Conservation (phyloP, 2,329 filamentous ascomycete species). For the Coniella lustricola region DNA sequence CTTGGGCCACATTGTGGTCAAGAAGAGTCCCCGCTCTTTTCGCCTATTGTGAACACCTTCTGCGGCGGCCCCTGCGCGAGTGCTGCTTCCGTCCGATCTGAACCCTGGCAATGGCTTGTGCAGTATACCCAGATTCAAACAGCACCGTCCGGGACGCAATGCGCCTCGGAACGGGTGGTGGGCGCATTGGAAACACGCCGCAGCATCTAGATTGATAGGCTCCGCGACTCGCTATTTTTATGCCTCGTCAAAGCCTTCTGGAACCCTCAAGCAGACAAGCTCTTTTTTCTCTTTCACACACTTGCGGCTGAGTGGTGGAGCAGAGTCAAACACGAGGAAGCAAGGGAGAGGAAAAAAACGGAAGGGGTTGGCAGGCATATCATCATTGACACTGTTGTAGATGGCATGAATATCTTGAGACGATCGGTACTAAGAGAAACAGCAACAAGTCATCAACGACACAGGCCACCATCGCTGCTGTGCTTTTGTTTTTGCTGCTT, state of each 20-base stretch:
- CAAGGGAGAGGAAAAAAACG: no score
- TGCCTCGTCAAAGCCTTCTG: background rate
- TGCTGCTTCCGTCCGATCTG: background rate
- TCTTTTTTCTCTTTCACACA: no score
- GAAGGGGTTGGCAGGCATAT: no score
- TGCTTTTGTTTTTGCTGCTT: no score
- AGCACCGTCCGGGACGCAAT: background rate
- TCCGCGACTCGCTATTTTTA: background rate
- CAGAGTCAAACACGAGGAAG: no score
- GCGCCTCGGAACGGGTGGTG: slow-evolving; percentile 7
- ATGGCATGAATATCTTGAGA: no score
- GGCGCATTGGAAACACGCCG: slow-evolving; percentile 11
- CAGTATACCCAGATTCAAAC: background rate
- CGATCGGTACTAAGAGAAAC: no score
- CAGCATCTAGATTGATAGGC: background rate
- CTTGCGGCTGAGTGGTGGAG: no score
- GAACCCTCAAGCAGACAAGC: background rate
- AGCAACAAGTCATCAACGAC: no score
- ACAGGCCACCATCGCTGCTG: no score
- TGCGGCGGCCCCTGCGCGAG: background rate
- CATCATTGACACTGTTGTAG: no score
- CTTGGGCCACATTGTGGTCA: slow-evolving; percentile 1
- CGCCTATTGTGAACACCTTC: background rate
- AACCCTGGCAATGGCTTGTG: no score
- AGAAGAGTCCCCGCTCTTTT: background rate